A percentile compares a stretch with the other conserved stretches of the same genome.
Conservation (phyloP, 1,284 basidiomycete genomes). For the Ceratorhiza oryzae-sativae region DNA sequence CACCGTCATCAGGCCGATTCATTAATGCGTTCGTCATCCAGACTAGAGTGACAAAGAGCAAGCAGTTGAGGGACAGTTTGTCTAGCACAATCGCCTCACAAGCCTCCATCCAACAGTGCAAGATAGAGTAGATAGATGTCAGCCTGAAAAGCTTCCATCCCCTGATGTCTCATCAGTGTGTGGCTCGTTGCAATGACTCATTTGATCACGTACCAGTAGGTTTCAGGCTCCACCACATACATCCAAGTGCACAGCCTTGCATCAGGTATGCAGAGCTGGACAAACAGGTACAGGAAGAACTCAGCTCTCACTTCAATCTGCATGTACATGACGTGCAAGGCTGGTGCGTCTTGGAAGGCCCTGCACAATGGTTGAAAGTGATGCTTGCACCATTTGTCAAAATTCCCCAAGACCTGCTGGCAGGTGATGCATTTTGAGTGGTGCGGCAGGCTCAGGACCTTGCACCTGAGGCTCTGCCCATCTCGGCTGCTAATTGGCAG, state of each 20-base stretch:
- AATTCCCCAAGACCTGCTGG: neutral
- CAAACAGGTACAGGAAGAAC: neutral
- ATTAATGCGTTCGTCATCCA: constrained; percentile 22
- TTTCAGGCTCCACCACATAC: neutral
- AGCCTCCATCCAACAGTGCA: neutral
- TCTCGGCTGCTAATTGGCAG: too few species aligned
- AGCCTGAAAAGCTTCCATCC: constrained; percentile 1
- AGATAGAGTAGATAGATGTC: neutral
- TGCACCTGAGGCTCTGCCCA: constrained; percentile 27
- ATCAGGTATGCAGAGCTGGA: constrained; percentile 5
- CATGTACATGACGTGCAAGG: neutral
- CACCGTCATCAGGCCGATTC: constrained; percentile 3
- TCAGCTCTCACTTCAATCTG: constrained; percentile 10
- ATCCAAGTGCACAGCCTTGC: neutral
- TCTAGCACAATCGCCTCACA: neutral
- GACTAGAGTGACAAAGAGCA: neutral
- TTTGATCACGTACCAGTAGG: constrained; percentile 3
- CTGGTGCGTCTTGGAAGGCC: neutral
- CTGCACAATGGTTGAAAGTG: neutral
- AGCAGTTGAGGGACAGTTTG: neutral
- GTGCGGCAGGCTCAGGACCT: neutral
- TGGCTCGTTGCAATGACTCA: neutral
- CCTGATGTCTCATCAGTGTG: neutral
- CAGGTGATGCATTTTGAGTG: neutral
- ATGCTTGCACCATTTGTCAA: neutral